Base-by-base conservation (phyloP, 2,329 filamentous ascomycete genomes). In the Claviceps fusiformis region DNA sequence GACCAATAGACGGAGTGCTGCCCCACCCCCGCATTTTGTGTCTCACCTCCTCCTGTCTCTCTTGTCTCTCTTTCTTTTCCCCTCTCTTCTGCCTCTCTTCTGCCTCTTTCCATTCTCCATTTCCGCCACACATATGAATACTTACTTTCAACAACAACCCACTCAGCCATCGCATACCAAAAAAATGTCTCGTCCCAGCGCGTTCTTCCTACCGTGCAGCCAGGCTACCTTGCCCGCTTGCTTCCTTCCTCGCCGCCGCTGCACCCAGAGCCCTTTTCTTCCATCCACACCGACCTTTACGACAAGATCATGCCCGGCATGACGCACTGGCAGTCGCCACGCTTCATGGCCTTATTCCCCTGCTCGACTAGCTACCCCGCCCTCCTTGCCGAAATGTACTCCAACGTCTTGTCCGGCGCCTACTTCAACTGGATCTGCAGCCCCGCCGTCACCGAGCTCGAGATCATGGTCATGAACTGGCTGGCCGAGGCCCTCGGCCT, bases 361-460 rank as follows among this genome's bases (percentile, higher is more conserved):
- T 89, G 89, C 52, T 83, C 82, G 29, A 83, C 85, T 54, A 88
- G 86, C 41, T 96, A 86, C 66, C 90, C 92, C 0, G 81, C 84
- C 33, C 92, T 95, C 68, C 78, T 97, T 11, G 92, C 89, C 24
- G 92, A 97, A 71, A 83, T 97, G 74, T 97, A 95, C 75, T 89
- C 83, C 47, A 85, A 88, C 5, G 86, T 89, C 7, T 91, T 96
- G 71, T 93, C 84, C 13, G 88, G 88, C 17, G 89, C 92, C 1
- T 89, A 89, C 44, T 97, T 97, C 77, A 97, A 97, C 71, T 97
- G 92, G 92, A 83, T 96, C 60, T 96, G 92, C 71, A 90, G 85
- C 6, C 92, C 92, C 0, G 90, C 87, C 7, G 85, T 93, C 19
- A 97, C 92, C 0, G 92, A 97, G 72, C 79, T 97, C 50, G 92